Conservation (phyloP, 495 filamentous ascomycete genomes). For the Penicillium pancosmium region DNA sequence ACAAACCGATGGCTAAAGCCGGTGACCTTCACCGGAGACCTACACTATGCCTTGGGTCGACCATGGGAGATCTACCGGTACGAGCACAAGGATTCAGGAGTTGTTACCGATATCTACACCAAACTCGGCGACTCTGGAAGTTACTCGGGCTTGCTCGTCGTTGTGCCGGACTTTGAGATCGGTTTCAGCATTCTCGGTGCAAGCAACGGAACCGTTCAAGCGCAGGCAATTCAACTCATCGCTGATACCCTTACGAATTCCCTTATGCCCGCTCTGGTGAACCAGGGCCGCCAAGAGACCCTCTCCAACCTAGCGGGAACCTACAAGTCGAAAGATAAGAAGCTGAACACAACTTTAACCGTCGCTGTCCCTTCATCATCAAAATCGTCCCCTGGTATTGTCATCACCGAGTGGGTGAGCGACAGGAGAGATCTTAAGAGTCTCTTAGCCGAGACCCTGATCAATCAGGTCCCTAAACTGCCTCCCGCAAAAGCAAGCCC, state of each 20-base stretch:
- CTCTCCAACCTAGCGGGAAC: conserved; percentile 32
- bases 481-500: not conserved
- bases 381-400: conserved; percentile 40
- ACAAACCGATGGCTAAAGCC: conserved; percentile 52
- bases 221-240: conserved; percentile 2
- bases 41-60: conserved; percentile 47
- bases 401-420: conserved; percentile 49
- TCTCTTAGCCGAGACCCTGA: conserved; percentile 33
- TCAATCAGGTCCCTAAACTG: not conserved
- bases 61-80: conserved; percentile 50
- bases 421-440: conserved; percentile 46
- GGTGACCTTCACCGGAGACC: conserved; percentile 48
- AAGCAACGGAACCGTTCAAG: conserved; percentile 17
- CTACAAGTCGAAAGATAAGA: conserved; percentile 31
- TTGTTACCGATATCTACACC: conserved; percentile 46
- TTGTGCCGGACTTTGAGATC: conserved; percentile 43
- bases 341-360: conserved; percentile 42
- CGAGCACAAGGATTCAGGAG: conserved; percentile 24
- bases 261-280: conserved; percentile 36
- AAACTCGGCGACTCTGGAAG: conserved; percentile 46
- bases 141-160: conserved; percentile 34
- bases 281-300: conserved; percentile 35
- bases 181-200: conserved; percentile 44
- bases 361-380: conserved; percentile 34
- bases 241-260: conserved; percentile 30